phyloP scores from a whole-genome alignment of 2,329 filamentous ascomycete species.

The Penicillium sp. region DNA sequence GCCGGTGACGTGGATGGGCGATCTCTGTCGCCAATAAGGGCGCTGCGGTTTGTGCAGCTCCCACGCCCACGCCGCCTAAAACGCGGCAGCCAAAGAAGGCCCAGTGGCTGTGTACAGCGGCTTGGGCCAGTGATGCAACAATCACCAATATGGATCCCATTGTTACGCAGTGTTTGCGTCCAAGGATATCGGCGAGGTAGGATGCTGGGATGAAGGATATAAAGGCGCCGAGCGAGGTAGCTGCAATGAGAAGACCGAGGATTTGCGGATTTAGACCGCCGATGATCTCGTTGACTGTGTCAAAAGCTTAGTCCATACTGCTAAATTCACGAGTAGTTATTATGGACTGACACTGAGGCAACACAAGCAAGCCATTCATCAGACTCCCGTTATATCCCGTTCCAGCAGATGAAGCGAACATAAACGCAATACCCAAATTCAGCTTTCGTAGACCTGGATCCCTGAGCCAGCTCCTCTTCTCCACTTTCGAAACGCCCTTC shows the following conservation, averaged over 20 bases:
- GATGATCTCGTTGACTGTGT: constrained; percentile 14
- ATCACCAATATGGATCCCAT: constrained; percentile 37
- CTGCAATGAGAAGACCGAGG: constrained; percentile 22
- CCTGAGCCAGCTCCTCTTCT: constrained; percentile 18
- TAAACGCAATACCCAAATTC: constrained; percentile 21
- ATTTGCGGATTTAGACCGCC: constrained; percentile 14
- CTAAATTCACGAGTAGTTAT: constrained; percentile 5
- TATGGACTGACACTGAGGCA: constrained; percentile 21
- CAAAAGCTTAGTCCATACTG: background rate
- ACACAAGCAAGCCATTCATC: constrained; percentile 22
- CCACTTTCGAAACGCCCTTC: background rate
- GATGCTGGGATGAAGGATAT: constrained; percentile 22
- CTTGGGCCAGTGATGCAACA: constrained; percentile 25
- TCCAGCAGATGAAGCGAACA: constrained; percentile 22
- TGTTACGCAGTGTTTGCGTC: constrained; percentile 46
- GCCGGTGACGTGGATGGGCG: constrained; percentile 30
- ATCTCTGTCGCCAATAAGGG: constrained; percentile 32
- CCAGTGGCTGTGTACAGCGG: constrained; percentile 20
- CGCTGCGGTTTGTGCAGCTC: constrained; percentile 30
- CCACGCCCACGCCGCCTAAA: constrained; percentile 40
- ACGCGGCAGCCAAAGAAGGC: constrained; percentile 30
- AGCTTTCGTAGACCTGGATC: constrained; percentile 22
- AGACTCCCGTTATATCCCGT: constrained; percentile 24
- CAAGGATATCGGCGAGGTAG: constrained; percentile 43
- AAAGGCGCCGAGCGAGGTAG: constrained; percentile 23